Base-by-base conservation (phyloP, 2,329 filamentous ascomycete genomes). In the Harringtonia aguacate region DNA sequence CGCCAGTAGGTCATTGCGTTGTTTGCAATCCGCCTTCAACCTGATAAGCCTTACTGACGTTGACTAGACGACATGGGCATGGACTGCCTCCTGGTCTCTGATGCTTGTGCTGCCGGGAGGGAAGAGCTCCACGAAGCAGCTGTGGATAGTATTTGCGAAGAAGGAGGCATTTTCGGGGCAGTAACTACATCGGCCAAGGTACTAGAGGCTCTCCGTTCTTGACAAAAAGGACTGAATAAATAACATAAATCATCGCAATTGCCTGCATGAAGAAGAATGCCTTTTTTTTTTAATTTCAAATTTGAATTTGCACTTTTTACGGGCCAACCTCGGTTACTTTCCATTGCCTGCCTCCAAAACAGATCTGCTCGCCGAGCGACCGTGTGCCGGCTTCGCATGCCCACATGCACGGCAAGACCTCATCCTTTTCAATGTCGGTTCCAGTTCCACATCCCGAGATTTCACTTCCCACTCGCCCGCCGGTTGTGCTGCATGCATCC, bases 91-190 rank as follows among this genome's bases (percentile, higher is more conserved):
- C 17, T 48, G n/a, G 33, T 48, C 5, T 35, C 41, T 3, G 47
- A 48, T 17, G 47, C 47, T 3, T 42, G 41, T 12, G 47, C 47
- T 1, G 47, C 47, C 4, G 44, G 38, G 2, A 22, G 39, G 15
- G 4, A 37, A 22, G 44, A 43, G 18, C 24, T 48, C 21, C 47
- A 48, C 33, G 39, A 47, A 3, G 45, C 48, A 2, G 38, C 45
- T 6, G 13, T 47, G 2, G 43, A 43, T 3, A 47, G 30, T 22
- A 41, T 50, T 18, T 43, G 37, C 37, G 41, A 45, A 9, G 48
- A 50, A 21, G 44, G 46, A 4, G 44, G 46, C 24, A 50, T 50
- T 17, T 50, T 50, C 22, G 47, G 47, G 13, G 47, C 47, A 3
- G 47, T 48, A 2, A 42, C 47, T 1, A 45, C 47, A 14, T 17